Percentiles rank a stretch among this genome's conserved stretches.
Conservation (phyloP, 1,139 yeast species). For the Saccharomyces hybrid region DNA sequence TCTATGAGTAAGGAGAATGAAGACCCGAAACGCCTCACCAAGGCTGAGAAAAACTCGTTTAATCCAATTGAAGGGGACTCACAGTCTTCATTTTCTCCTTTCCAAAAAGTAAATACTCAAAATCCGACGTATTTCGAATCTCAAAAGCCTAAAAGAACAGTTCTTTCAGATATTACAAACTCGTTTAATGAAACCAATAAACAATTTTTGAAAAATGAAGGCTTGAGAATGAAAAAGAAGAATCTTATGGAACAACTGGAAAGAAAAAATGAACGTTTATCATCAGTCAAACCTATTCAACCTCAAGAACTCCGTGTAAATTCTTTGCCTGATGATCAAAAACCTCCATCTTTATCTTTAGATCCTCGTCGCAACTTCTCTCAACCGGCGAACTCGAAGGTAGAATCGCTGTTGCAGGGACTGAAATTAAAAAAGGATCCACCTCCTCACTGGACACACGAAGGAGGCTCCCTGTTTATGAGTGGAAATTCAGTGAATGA, state of each 20-base stretch:
- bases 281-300: neutral
- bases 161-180: neutral
- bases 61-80: neutral
- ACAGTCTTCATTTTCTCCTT: neutral
- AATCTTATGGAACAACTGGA: neutral
- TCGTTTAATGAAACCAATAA: neutral
- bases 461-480: neutral
- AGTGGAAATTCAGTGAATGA: neutral
- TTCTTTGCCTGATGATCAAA: neutral
- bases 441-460: neutral
- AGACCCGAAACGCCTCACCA: neutral
- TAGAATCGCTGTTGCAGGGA: conserved; percentile 11
- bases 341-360: conserved; percentile 4
- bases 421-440: neutral
- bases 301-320: neutral
- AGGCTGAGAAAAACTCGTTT: neutral
- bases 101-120: neutral
- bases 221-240: neutral
- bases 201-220: too few relatives aligned
- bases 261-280: neutral
- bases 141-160: neutral
- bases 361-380: conserved; percentile 29
- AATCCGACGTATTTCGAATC: neutral
- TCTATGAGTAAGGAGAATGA: neutral
- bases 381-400: conserved; percentile 16